A percentile compares a stretch with the other conserved stretches of the same genome.
These are phyloP conservation scores for Diaporthe citriasiana DNA, from an alignment of 2,329 filamentous ascomycete genomes.

Conservation along the genomic window DNA sequence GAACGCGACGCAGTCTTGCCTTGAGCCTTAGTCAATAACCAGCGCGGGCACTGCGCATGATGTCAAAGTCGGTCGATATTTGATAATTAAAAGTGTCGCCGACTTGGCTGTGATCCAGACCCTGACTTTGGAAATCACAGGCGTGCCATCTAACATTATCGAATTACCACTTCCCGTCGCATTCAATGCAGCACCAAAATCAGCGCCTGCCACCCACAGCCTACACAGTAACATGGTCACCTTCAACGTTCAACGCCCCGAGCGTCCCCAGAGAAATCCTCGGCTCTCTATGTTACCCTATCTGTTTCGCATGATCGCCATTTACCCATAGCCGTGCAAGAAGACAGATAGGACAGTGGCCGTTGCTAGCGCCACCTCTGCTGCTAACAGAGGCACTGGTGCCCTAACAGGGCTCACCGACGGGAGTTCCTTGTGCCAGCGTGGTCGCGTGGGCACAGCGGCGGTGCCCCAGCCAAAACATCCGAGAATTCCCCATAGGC, in stretches of 20 bases:
- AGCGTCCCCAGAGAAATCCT: conserved; percentile 4
- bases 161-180: conserved; percentile 18
- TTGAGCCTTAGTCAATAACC: background rate
- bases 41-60: background rate
- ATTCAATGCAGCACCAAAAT: conserved; percentile 23
- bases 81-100: conserved; percentile 22
- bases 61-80: conserved; percentile 24
- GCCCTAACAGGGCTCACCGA: conserved; percentile 36
- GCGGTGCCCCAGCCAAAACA: conserved; percentile 19
- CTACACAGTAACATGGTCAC: background rate
- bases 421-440: conserved; percentile 36
- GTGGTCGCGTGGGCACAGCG: conserved; percentile 13
- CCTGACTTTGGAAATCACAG: background rate
- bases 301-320: conserved; percentile 25
- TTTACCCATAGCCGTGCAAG: conserved; percentile 3
- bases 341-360: conserved; percentile 31
- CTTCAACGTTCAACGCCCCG: conserved; percentile 4
- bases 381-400: conserved; percentile 33
- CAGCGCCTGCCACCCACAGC: conserved; percentile 1
- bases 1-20: background rate
- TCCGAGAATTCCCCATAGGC: conserved; percentile 34
- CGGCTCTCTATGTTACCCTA: conserved; percentile 14
- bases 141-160: conserved; percentile 14
- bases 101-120: conserved; percentile 34
- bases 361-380: conserved; percentile 16